Evolutionary conservation across 2,329 filamentous ascomycete species (phyloP).

Genomic region (Aschersonia sp.): DNA sequence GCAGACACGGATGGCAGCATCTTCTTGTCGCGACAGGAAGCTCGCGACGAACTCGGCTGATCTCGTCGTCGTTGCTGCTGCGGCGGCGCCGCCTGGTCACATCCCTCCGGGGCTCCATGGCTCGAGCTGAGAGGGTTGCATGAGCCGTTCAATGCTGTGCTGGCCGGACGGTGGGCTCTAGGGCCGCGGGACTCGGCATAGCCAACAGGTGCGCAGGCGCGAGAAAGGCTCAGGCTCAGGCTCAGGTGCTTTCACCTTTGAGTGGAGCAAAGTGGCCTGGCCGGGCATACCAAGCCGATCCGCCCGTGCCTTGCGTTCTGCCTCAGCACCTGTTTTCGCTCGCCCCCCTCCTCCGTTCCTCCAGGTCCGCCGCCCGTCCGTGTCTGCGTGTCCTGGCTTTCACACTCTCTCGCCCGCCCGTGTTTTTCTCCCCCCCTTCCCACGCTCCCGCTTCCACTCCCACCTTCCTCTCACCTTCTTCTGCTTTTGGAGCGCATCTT

Average conservation of each 20-base stretch:
- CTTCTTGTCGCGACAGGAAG: background rate
- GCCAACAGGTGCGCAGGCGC: background rate
- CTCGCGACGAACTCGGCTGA: background rate
- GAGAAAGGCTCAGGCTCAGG: background rate
- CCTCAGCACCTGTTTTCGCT: background rate
- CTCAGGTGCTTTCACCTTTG: background rate
- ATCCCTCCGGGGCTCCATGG: background rate
- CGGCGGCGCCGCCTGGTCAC: background rate
- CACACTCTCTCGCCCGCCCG: slow-evolving; percentile 1
- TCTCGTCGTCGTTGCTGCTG: background rate
- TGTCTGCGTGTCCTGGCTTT: slow-evolving; percentile 3
- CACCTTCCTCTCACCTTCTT: background rate
- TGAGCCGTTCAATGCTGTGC: background rate
- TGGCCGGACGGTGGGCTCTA: background rate
- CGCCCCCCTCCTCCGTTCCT: slow-evolving; percentile 2
- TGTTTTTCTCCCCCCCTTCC: background rate
- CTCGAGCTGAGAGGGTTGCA: background rate
- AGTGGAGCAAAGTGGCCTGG: background rate
- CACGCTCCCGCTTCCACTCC: background rate
- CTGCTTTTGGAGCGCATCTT: background rate
- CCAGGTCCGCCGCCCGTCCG: slow-evolving; percentile 5
- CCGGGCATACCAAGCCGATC: slow-evolving; percentile 3
- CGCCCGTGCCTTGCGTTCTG: slow-evolving; percentile 4
- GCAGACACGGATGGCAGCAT: background rate
- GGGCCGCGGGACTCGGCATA: background rate